phyloP scores from a whole-genome alignment of 2,329 filamentous ascomycete genomes.

The Mollisia scopiformis region DNA sequence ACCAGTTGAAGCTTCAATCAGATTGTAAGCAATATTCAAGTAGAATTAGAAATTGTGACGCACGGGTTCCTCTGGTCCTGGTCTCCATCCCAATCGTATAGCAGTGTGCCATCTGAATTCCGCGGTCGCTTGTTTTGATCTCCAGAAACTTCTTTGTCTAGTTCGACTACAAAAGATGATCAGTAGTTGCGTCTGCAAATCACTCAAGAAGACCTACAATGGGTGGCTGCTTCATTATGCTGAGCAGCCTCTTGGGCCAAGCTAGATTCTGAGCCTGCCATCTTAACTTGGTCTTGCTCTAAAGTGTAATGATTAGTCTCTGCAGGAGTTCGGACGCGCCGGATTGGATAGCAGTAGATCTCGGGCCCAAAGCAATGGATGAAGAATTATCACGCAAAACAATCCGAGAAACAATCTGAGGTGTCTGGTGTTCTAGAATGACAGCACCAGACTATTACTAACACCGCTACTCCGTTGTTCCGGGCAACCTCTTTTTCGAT shows the following conservation, averaged over 20 bases:
- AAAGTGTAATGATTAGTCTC: neutral
- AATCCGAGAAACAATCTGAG: no score
- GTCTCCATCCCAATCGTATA: conserved; percentile 34
- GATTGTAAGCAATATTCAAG: neutral
- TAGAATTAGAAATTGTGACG: neutral
- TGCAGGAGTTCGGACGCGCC: no score
- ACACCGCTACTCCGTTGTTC: neutral
- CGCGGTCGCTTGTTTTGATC: neutral
- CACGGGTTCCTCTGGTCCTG: conserved; percentile 40
- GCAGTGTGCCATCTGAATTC: conserved; percentile 15
- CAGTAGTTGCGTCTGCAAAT: neutral
- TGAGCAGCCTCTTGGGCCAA: neutral
- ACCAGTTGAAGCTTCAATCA: conserved; percentile 39
- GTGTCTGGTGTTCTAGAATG: no score
- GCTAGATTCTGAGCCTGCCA: neutral
- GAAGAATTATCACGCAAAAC: no score
- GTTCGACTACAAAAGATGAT: neutral
- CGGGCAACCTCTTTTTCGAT: neutral
- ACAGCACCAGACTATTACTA: no score
- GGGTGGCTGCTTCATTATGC: neutral
- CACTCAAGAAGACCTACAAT: neutral
- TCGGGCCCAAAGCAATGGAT: no score
- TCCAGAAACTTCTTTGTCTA: neutral
- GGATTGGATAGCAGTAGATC: no score
- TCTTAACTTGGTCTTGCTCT: neutral